A percentile compares a stretch with the other conserved stretches of the same genome.
Evolutionary conservation across 305 asterid genomes (phyloP).

Genomic region (Withania somnifera): DNA sequence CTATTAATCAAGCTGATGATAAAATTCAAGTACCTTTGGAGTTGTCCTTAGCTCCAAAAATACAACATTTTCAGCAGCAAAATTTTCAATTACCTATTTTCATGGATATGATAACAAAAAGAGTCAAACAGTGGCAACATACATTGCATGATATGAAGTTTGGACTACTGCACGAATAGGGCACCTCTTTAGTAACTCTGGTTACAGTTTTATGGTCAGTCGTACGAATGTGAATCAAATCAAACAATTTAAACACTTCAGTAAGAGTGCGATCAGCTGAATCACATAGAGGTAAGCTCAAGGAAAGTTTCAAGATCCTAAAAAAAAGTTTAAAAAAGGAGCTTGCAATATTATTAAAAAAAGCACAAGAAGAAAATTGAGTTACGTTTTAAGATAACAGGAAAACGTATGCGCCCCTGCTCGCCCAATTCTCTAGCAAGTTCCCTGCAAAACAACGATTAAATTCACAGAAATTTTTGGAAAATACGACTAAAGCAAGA

Average conservation of each 20-base stretch:
- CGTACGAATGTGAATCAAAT: conserved; percentile 70
- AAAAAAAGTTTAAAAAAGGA: not conserved
- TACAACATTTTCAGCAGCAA: conserved; percentile 83
- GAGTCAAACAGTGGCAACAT: not conserved
- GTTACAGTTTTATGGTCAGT: conserved; percentile 77
- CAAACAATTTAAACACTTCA: conserved; percentile 88
- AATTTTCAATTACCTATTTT: conserved; percentile 78
- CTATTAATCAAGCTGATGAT: not conserved
- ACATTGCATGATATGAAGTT: not conserved
- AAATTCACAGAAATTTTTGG: not conserved
- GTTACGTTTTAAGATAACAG: conserved; percentile 63
- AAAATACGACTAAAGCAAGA: not conserved
- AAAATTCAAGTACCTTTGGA: conserved; percentile 51
- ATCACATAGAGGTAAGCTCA: conserved; percentile 10
- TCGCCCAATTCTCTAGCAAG: conserved; percentile 68
- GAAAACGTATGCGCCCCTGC: conserved; percentile 43
- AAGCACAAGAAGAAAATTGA: not conserved
- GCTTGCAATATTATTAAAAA: not conserved
- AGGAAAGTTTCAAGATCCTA: not conserved
- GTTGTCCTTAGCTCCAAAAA: conserved; percentile 89
- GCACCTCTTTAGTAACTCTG: conserved; percentile 81
- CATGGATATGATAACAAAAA: conserved; percentile 3
- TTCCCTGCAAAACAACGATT: conserved; percentile 43
- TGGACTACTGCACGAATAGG: not conserved
- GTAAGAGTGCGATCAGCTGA: conserved; percentile 70